A percentile compares a stretch with the other conserved stretches of the same genome.
Conservation (phyloP, 768 basidiomycete genomes). For the Paxillus ammoniavirescens region DNA sequence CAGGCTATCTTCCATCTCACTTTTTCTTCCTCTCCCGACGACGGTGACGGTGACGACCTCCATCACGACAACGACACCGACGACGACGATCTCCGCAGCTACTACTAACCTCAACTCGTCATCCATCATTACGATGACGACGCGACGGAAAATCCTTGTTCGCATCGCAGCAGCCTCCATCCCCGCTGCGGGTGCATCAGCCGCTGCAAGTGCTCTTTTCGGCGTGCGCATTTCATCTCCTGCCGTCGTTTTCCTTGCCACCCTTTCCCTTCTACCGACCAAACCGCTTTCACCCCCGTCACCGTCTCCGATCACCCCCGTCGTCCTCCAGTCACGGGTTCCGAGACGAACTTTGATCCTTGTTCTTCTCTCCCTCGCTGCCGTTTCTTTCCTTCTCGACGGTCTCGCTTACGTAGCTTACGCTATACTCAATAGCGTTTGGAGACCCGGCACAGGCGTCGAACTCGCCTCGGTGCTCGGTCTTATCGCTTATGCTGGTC, state of each 20-base stretch:
- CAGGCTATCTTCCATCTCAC: slow-evolving; percentile 22
- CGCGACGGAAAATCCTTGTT: slow-evolving; percentile 23
- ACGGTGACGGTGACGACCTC: slow-evolving; percentile 31
- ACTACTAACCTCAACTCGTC: neutral
- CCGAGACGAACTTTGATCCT: slow-evolving; percentile 81
- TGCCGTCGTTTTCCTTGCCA: slow-evolving; percentile 56
- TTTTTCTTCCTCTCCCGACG: slow-evolving; percentile 20
- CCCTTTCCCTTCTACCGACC: slow-evolving; percentile 57
- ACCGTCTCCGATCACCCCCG: slow-evolving; percentile 67
- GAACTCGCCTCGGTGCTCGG: slow-evolving; percentile 69
- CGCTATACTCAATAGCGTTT: slow-evolving; percentile 61
- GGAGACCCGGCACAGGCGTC: slow-evolving; percentile 63
- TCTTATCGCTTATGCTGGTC: slow-evolving; percentile 64
- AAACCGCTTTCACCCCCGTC: slow-evolving; percentile 43
- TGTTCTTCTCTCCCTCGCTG: slow-evolving; percentile 60
- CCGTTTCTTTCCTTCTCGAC: slow-evolving; percentile 76
- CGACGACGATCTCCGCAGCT: slow-evolving; percentile 7
- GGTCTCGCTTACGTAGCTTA: slow-evolving; percentile 69
- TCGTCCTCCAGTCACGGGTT: slow-evolving; percentile 68
- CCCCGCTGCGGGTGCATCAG: slow-evolving; percentile 22
- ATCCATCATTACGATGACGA: slow-evolving; percentile 15
- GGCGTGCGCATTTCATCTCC: slow-evolving; percentile 68
- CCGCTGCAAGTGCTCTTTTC: slow-evolving; percentile 41
- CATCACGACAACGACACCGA: neutral
- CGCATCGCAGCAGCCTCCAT: slow-evolving; percentile 22